Evolutionary conservation across 1,284 basidiomycete genomes (phyloP), one percentile per base, ranked within the genome.

Genomic region (Cryptococcus floricola): DNA sequence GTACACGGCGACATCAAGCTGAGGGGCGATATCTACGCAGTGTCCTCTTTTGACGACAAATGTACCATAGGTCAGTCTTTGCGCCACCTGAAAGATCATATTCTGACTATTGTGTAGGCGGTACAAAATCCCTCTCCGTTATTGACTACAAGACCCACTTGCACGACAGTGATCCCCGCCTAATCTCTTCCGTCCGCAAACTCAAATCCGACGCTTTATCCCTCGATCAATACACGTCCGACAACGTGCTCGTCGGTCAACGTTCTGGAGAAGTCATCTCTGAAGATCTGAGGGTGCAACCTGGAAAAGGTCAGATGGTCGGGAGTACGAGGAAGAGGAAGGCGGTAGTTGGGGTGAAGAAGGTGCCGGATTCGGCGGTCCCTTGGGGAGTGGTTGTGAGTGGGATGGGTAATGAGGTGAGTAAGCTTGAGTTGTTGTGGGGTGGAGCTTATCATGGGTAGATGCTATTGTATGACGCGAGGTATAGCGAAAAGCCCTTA

Each of bases 371-470:
- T 57, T 62, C 58, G 8, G 71, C 67, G 0, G 71, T 73, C 1
- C 73, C 73, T 10, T 75, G 60, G 61, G 73, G 73, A n/a, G 37
- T 74, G 23, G 55, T 66, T 1, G 68, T 63, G 7, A 68, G 67
- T 43, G 72, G 66, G 2, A 58, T 75, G 58, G 57, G 57, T 28
- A 47, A 70, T 55, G 62, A 69, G 63, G 67, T 69, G 60, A 46
- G 67, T 56, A 27, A 28, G 5, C 0, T 5, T 12, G 13, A 10
- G 13, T 2, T 13, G 14, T 12, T n/a, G 10, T 28, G 25, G 45
- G 7, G 18, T 25, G 14, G n/a, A 8, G n/a, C 42, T 39, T 1
- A 60, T 44, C 23, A 38, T n/a, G 14, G 8, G 6, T 53, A 75
- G 66, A 50, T 75, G 43, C 42, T 67, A 25, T 51, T 75, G 5